A percentile compares a stretch with the other conserved stretches of the same genome.
These are phyloP conservation scores for Carex myosuroides DNA, from an alignment of 176 grass and related monocot genomes.

Conservation along the genomic window DNA sequence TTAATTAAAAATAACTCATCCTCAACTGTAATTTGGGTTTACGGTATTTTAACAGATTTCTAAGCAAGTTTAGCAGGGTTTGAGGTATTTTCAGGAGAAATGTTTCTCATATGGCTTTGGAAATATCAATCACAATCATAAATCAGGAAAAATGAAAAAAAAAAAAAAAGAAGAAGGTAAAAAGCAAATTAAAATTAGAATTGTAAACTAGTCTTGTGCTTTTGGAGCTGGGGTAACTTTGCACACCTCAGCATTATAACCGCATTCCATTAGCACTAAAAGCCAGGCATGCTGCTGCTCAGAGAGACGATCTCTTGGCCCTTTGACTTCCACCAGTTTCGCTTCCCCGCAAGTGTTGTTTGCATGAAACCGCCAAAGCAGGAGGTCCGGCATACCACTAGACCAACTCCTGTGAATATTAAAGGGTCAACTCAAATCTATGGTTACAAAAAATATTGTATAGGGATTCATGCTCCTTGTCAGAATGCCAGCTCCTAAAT, in stretches of 20 bases:
- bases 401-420: conserved; percentile 58
- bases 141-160: not conserved
- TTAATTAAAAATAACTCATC: not conserved
- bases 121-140: not conserved
- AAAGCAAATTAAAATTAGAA: not conserved
- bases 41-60: not conserved
- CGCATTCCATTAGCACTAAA: conserved; percentile 61
- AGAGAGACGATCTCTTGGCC: conserved; percentile 67
- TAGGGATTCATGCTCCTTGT: not conserved
- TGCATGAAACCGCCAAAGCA: conserved; percentile 79
- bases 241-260: conserved; percentile 78
- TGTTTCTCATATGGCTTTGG: not conserved
- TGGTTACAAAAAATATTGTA: not conserved
- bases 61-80: not conserved
- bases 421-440: not conserved
- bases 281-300: conserved; percentile 93
- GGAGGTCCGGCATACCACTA: conserved; percentile 77
- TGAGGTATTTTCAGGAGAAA: not conserved
- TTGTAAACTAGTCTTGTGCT: not conserved
- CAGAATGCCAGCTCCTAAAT: not conserved
- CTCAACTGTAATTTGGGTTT: not conserved
- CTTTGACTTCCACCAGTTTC: conserved; percentile 93
- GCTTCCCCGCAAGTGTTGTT: conserved; percentile 45
- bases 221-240: conserved; percentile 52
- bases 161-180: not conserved